Percentiles rank a stretch among this genome's conserved stretches.
These are phyloP conservation scores for Wickerhamiella occidentalis DNA, from an alignment of 805 yeast species.

Conservation along the genomic window DNA sequence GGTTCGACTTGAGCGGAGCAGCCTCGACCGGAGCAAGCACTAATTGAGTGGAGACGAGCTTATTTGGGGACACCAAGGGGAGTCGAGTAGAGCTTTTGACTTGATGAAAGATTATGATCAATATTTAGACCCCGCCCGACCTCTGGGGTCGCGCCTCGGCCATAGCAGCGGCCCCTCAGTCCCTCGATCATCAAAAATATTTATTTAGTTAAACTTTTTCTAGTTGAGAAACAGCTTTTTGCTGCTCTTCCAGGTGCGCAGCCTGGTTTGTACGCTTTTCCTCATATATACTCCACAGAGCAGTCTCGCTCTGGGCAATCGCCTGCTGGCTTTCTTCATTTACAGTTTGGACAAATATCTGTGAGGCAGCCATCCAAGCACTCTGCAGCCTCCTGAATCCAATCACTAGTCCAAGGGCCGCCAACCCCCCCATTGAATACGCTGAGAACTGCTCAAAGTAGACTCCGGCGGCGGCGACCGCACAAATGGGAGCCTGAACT, in stretches of 20 bases:
- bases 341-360: conserved; percentile 20
- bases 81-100: too few relatives aligned
- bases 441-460: conserved; percentile 24
- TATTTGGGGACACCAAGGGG: too few relatives aligned
- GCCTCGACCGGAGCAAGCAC: too few relatives aligned
- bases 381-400: conserved; percentile 29
- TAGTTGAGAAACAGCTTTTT: conserved; percentile 6
- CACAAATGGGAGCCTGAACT: conserved; percentile 28
- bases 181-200: not conserved
- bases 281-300: conserved; percentile 27
- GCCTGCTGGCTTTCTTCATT: conserved; percentile 22
- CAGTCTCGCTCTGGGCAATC: conserved; percentile 23
- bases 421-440: conserved; percentile 29
- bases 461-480: conserved; percentile 26
- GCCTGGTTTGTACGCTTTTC: conserved; percentile 20
- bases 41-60: too few relatives aligned
- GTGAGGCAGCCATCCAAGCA: conserved; percentile 24
- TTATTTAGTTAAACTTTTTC: not conserved
- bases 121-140: too few relatives aligned
- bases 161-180: too few relatives aligned
- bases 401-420: conserved; percentile 27
- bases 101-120: too few relatives aligned
- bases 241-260: conserved; percentile 13
- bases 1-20: conserved; percentile 7
- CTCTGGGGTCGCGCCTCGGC: too few relatives aligned